Percentiles rank a stretch among this genome's conserved stretches.
Conservation (phyloP, 805 yeast species). For the Candida peoriensis region DNA sequence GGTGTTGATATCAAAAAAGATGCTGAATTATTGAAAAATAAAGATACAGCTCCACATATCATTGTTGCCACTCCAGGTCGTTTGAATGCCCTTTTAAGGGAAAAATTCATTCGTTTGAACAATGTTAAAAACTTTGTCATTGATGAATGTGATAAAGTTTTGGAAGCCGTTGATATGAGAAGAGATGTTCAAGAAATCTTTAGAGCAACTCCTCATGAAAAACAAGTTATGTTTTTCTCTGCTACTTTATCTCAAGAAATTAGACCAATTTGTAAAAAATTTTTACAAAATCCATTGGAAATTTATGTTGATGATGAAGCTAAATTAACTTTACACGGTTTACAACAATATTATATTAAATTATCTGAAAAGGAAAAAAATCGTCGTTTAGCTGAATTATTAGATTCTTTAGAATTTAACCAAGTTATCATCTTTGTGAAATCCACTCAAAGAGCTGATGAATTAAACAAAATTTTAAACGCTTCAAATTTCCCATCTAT, state of each 20-base stretch:
- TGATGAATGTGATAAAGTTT: slow-evolving; percentile 98
- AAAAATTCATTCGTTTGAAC: slow-evolving; percentile 79
- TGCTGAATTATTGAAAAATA: slow-evolving; percentile 80
- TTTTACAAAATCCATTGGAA: slow-evolving; percentile 97
- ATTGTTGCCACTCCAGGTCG: slow-evolving; percentile 99
- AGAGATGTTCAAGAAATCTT: slow-evolving; percentile 97
- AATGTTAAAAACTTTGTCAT: slow-evolving; percentile 91
- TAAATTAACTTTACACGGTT: slow-evolving; percentile 94
- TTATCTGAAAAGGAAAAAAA: slow-evolving; percentile 89
- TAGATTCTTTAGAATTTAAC: slow-evolving; percentile 93
- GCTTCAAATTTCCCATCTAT: slow-evolving; percentile 96
- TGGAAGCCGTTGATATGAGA: slow-evolving; percentile 91
- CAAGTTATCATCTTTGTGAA: slow-evolving; percentile 96
- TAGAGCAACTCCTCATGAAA: slow-evolving; percentile 96
- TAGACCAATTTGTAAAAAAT: slow-evolving; percentile 94
- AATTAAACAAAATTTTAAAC: slow-evolving; percentile 80
- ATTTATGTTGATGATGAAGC: slow-evolving; percentile 97
- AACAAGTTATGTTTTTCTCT: slow-evolving; percentile 99
- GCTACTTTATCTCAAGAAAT: slow-evolving; percentile 94
- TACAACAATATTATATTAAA: slow-evolving; percentile 93
- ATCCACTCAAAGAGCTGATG: slow-evolving; percentile 87
- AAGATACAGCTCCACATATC: slow-evolving; percentile 93
- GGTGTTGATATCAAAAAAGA: slow-evolving; percentile 86
- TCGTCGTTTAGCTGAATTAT: slow-evolving; percentile 83
- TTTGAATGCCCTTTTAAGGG: slow-evolving; percentile 88